Conservation (phyloP, 257 asterid species). For the Solanum piurae region DNA sequence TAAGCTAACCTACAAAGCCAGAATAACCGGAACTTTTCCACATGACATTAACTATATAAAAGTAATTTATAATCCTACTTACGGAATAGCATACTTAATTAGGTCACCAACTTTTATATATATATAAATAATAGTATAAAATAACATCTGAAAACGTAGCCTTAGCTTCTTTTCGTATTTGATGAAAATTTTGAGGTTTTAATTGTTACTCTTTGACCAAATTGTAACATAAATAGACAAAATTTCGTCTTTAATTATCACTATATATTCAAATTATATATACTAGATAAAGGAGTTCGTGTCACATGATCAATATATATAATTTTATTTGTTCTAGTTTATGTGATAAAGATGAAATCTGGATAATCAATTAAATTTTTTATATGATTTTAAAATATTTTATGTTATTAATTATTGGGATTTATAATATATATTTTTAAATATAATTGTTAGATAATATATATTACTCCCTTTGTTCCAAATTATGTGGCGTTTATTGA, state of each 20-base stretch:
- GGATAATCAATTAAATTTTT: too few relatives aligned
- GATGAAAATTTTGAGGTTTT: background rate
- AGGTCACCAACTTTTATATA: background rate
- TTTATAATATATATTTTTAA: too few relatives aligned
- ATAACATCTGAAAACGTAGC: too few relatives aligned
- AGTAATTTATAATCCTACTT: background rate
- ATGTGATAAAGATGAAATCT: background rate
- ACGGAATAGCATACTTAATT: background rate
- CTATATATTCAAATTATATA: background rate
- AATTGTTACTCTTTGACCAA: background rate
- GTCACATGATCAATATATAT: too few relatives aligned
- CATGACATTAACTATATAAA: constrained; percentile 25
- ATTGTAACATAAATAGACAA: background rate
- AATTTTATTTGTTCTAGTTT: too few relatives aligned
- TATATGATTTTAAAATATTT: too few relatives aligned
- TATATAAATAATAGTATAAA: too few relatives aligned
- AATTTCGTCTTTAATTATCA: background rate
- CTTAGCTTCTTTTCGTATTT: background rate
- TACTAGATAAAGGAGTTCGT: too few relatives aligned
- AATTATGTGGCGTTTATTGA: too few relatives aligned
- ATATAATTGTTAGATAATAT: too few relatives aligned
- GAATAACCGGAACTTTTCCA: constrained; percentile 22
- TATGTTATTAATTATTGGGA: too few relatives aligned
- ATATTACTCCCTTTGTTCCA: too few relatives aligned
- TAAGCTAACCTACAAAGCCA: constrained; percentile 24